Evolutionary conservation across 2,329 filamentous ascomycete genomes (phyloP), one percentile per base, ranked within the genome.

Genomic region (Calonectria pauciramosa): DNA sequence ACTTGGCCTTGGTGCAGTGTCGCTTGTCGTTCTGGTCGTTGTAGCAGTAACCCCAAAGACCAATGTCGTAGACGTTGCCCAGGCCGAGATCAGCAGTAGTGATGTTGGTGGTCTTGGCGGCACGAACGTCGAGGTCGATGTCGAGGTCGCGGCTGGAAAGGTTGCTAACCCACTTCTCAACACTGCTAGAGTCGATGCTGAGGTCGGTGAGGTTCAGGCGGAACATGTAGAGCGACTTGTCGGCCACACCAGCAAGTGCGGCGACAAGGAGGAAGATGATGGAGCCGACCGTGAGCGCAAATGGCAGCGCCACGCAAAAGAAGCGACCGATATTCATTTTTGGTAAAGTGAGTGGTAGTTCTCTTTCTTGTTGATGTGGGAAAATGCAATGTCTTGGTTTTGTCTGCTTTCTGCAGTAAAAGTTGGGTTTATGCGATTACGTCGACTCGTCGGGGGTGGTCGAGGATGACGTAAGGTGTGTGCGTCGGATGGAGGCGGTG

Each of bases 41-140:
- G 72, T 88, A 87, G 90, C 97, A 99, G 90, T 96, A 98, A 83
- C 94, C 94, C 94, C 95, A 98, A 47, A 99, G 89, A 82, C 91
- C 92, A 82, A 99, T 89, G 75, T 94, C 91, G 90, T 98, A 99
- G 82, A 92, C 89, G 83, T 96, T 92, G 81, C 90, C 91, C 73
- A 98, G 90, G 70, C 90, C 88, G 54, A 95, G 88, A 30, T 91
- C 86, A 1, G 83, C 78, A 10, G 91, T 91, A 5, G 90, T 92
- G 81, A 93, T 88, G 85, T 91, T 92, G 78, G 79, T 83, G 77
- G 76, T 80, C 75, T 82, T 79, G 63, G 68, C 65, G 47, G 78
- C 75, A 51, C 81, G 80, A 7, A 82, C 67, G 54, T 78, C 72
- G 36, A 77, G 54, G 66, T 77, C 70, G 47, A 82, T 65, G 52